Percentiles rank a stretch among this genome's conserved stretches.
These are phyloP conservation scores for Adiantum capillusveneris DNA, from an alignment of 75 land plant species.

Conservation along the genomic window DNA sequence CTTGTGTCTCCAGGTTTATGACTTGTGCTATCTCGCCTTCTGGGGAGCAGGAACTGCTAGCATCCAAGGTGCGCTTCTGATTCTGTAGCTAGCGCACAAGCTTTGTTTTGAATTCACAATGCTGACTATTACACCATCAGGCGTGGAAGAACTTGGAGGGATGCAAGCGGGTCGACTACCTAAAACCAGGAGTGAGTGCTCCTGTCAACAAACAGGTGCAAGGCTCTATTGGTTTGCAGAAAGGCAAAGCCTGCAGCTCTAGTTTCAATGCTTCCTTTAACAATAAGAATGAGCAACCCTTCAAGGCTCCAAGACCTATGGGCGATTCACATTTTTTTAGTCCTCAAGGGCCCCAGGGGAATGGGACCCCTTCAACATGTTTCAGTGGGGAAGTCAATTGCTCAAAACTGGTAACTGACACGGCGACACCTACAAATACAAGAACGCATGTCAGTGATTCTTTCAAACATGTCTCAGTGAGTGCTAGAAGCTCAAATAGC, in stretches of 20 bases:
- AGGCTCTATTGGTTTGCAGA: background rate
- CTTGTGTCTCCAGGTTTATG: slow-evolving; percentile 25
- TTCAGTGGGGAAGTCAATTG: slow-evolving; percentile 1
- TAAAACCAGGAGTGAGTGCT: slow-evolving; percentile 66
- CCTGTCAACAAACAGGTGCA: slow-evolving; percentile 26
- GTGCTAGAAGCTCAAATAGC: background rate
- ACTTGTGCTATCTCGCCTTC: slow-evolving; percentile 17
- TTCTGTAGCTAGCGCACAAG: background rate
- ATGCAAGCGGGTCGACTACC: slow-evolving; percentile 30
- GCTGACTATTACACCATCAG: slow-evolving; percentile 26
- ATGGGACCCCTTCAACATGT: slow-evolving; percentile 1
- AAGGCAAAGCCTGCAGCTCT: background rate
- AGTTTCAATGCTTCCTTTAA: too few relatives aligned
- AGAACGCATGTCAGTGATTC: slow-evolving; percentile 14
- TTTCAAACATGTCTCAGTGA: slow-evolving; percentile 3
- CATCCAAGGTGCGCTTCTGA: slow-evolving; percentile 33
- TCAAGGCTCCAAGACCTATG: background rate
- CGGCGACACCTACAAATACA: slow-evolving; percentile 1
- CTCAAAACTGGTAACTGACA: background rate
- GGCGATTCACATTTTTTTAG: slow-evolving; percentile 3
- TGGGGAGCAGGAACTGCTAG: slow-evolving; percentile 15
- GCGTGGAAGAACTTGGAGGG: slow-evolving; percentile 57
- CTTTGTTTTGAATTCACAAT: background rate
- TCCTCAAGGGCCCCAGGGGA: slow-evolving; percentile 8
- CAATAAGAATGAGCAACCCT: background rate